These are phyloP conservation scores for Parastagonospora nodorum DNA, from an alignment of 2,329 filamentous ascomycete species.

Conservation along the genomic window DNA sequence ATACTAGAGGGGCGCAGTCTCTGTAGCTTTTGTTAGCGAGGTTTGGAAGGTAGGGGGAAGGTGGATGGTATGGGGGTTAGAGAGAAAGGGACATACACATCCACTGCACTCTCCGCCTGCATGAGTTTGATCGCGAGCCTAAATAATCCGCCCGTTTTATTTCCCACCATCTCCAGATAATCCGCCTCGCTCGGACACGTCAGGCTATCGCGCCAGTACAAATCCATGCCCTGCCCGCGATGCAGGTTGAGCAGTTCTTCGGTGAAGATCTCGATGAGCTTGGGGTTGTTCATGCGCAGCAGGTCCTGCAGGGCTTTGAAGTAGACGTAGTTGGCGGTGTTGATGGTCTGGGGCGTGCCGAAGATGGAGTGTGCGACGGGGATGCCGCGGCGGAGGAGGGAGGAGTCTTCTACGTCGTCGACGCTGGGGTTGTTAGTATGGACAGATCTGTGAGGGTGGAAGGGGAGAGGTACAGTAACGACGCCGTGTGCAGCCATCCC, in stretches of 20 bases:
- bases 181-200: constrained; percentile 85
- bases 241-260: constrained; percentile 86
- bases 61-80: no score
- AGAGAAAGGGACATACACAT: constrained; percentile 45
- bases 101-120: constrained; percentile 70
- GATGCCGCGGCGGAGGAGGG: constrained; percentile 74
- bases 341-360: constrained; percentile 85
- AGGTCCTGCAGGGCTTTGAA: constrained; percentile 79
- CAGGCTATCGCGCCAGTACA: constrained; percentile 86
- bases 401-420: constrained; percentile 87
- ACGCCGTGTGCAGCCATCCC: constrained; percentile 87
- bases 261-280: constrained; percentile 72
- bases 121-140: constrained; percentile 84
- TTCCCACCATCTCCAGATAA: constrained; percentile 91
- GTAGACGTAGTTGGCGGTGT: constrained; percentile 88
- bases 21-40: constrained; percentile 31
- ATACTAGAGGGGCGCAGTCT: constrained; percentile 83
- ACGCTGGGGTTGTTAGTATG: constrained; percentile 50
- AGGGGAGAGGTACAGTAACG: constrained; percentile 60
- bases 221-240: constrained; percentile 86
- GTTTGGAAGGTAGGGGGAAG: no score
- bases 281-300: constrained; percentile 69
- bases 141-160: constrained; percentile 90
- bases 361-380: constrained; percentile 86
- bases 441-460: no score